A percentile compares a stretch with the other conserved stretches of the same genome.
phyloP scores from a whole-genome alignment of 306 rosid species.

The Potentilla sterilis region DNA sequence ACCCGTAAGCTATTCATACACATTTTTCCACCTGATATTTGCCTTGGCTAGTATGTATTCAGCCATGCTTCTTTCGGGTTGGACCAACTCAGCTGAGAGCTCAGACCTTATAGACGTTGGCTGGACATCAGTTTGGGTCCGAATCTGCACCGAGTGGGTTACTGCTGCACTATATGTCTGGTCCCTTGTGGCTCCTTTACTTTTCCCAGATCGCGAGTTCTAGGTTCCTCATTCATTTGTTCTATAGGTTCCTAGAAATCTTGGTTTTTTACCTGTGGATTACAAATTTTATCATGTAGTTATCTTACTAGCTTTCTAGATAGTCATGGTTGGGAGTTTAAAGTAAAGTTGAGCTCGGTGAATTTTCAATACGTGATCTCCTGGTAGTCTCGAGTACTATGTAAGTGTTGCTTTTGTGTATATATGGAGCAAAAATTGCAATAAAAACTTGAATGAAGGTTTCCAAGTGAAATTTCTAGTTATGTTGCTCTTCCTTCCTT shows the following conservation, averaged over 20 bases:
- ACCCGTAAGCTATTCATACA: slow-evolving; percentile 81
- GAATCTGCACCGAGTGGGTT: slow-evolving; percentile 86
- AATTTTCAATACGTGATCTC: neutral
- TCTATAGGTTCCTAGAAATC: neutral
- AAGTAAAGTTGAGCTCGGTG: neutral
- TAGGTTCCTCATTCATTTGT: slow-evolving; percentile 29
- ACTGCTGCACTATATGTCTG: slow-evolving; percentile 75
- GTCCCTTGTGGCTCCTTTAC: slow-evolving; percentile 75
- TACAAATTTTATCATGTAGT: slow-evolving; percentile 9
- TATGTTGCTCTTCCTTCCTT: neutral
- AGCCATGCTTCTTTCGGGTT: slow-evolving; percentile 95
- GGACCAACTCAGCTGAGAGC: slow-evolving; percentile 76
- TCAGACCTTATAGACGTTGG: slow-evolving; percentile 87
- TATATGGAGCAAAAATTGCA: neutral
- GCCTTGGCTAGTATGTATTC: slow-evolving; percentile 96
- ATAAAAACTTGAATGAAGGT: neutral
- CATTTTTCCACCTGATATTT: slow-evolving; percentile 91
- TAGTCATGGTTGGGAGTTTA: neutral
- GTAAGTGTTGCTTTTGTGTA: slow-evolving; percentile 6
- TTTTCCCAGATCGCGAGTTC: slow-evolving; percentile 78
- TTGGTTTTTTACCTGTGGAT: neutral
- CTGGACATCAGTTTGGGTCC: slow-evolving; percentile 97
- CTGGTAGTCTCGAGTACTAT: neutral
- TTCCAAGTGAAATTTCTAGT: neutral
- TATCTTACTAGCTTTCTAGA: neutral